These are phyloP conservation scores for Cladorrhinum samala DNA, from an alignment of 495 filamentous ascomycete species.

Conservation along the genomic window DNA sequence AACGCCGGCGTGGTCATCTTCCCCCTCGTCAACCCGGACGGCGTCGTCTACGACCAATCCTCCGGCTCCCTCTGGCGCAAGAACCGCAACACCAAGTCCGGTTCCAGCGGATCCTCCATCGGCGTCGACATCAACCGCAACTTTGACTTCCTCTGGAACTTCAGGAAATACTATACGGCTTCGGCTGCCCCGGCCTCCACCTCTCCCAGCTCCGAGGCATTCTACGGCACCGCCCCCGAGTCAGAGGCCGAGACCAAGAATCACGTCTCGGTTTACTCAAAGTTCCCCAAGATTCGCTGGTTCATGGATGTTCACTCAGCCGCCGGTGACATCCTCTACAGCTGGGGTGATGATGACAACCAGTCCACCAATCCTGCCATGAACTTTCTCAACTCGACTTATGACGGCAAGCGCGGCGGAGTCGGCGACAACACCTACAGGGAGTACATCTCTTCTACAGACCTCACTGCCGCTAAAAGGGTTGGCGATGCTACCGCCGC, in stretches of 20 bases:
- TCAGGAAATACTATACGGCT: conserved; percentile 26
- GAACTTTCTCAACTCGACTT: conserved; percentile 34
- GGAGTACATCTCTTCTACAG: conserved; percentile 29
- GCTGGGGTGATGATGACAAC: conserved; percentile 36
- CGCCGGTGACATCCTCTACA: conserved; percentile 33
- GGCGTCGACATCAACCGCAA: conserved; percentile 39
- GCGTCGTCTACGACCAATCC: conserved; percentile 32
- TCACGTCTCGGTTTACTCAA: conserved; percentile 31
- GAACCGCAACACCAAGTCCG: conserved; percentile 31
- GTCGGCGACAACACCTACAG: conserved; percentile 27
- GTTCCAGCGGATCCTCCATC: conserved; percentile 12
- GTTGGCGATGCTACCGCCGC: conserved; percentile 20
- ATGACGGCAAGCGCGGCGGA: conserved; percentile 33
- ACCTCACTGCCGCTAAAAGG: conserved; percentile 17
- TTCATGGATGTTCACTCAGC: conserved; percentile 41
- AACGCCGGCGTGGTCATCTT: conserved; percentile 34
- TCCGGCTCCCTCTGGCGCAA: conserved; percentile 35
- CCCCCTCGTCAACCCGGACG: conserved; percentile 37
- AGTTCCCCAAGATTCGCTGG: conserved; percentile 35
- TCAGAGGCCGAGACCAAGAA: conserved; percentile 36
- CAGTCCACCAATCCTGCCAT: conserved; percentile 23
- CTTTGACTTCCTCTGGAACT: conserved; percentile 35
- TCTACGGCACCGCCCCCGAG: conserved; percentile 27
- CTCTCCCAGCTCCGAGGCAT: conserved; percentile 25
- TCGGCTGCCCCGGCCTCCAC: conserved; percentile 24